Percentiles rank a stretch among this genome's conserved stretches.
These are phyloP conservation scores for Aureobasidium zeae DNA, from an alignment of 2,329 filamentous ascomycete genomes.

Conservation along the genomic window DNA sequence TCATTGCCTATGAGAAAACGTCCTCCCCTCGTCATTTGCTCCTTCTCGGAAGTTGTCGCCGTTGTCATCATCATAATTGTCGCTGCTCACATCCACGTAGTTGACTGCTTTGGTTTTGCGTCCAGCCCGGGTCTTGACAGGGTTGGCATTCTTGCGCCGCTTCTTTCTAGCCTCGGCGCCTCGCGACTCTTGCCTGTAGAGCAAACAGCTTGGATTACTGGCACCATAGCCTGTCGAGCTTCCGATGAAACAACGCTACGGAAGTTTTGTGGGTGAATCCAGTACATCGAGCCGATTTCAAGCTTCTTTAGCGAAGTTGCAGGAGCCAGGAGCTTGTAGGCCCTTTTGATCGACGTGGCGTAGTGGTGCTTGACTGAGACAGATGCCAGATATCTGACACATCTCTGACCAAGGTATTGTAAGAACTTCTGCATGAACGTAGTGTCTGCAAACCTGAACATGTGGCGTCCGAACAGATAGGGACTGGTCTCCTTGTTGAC, in stretches of 20 bases:
- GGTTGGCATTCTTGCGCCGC: not conserved
- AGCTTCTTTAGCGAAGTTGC: not conserved
- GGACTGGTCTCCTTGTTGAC: not conserved
- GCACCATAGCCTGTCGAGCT: not conserved
- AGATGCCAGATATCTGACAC: not conserved
- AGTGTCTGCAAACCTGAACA: not conserved
- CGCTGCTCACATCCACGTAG: not conserved
- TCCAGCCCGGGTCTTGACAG: not conserved
- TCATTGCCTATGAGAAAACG: too few relatives aligned
- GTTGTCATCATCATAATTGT: not conserved
- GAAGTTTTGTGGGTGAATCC: not conserved
- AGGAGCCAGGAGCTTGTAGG: not conserved
- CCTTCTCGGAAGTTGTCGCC: too few relatives aligned
- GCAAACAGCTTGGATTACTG: not conserved
- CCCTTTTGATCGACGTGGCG: not conserved
- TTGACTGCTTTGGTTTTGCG: conserved; percentile 6
- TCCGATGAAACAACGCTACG: not conserved
- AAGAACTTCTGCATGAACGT: conserved; percentile 6
- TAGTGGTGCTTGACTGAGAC: not conserved
- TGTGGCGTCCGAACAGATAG: conserved; percentile 9
- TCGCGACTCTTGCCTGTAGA: not conserved
- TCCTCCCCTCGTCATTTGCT: too few relatives aligned
- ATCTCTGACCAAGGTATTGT: not conserved
- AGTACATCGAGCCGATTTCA: not conserved
- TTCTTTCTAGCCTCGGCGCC: not conserved